A percentile compares a stretch with the other conserved stretches of the same genome.
phyloP scores from a whole-genome alignment of 2,329 filamentous ascomycete species.

The Curvularia verruculosa region DNA sequence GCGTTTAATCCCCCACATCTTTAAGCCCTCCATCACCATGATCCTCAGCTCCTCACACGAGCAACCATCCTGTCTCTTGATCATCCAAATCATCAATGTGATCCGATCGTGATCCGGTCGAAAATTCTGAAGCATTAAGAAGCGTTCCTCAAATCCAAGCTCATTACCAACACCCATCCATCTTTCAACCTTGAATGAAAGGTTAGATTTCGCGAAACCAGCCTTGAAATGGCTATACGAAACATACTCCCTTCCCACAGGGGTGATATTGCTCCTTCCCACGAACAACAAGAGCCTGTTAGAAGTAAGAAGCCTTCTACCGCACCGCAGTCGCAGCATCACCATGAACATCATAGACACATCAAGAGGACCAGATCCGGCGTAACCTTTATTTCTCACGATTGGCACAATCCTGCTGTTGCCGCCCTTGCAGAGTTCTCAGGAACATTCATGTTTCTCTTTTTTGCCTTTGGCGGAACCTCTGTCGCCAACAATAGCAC shows the following conservation, averaged over 20 bases:
- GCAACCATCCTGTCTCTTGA: not conserved
- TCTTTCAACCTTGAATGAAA: not conserved
- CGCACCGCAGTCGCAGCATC: not conserved
- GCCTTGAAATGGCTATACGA: not conserved
- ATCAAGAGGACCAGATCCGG: not conserved
- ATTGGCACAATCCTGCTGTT: constrained; percentile 46
- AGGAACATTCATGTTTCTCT: constrained; percentile 51
- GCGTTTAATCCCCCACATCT: not conserved
- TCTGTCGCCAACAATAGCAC: constrained; percentile 45
- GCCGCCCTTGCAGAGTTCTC: constrained; percentile 47
- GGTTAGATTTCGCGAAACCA: not conserved
- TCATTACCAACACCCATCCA: not conserved
- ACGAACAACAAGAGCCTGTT: not conserved
- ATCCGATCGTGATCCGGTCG: not conserved
- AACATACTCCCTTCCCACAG: not conserved
- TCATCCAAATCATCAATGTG: not conserved
- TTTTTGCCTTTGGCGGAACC: constrained; percentile 50
- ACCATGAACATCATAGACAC: not conserved
- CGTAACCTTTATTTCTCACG: not conserved
- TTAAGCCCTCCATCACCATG: not conserved
- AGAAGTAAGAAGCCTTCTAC: not conserved
- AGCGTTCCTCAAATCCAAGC: not conserved
- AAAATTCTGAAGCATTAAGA: not conserved
- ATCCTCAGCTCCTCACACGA: not conserved
- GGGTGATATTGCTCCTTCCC: not conserved